phyloP scores from a whole-genome alignment of 768 basidiomycete genomes.

The Phlegmacium glaucopus region DNA sequence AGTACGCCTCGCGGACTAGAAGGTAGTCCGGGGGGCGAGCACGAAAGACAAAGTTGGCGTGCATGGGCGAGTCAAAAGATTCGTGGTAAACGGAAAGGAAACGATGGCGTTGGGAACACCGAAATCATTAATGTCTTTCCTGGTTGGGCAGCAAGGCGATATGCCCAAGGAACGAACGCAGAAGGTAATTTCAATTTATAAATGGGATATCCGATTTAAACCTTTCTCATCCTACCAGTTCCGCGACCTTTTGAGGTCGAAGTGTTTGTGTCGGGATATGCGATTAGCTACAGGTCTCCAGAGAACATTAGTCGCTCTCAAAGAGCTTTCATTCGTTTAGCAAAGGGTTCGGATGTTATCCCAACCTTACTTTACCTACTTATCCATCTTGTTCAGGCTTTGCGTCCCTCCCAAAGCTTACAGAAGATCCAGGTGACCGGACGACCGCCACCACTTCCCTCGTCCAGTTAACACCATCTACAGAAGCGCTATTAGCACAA shows the following conservation, averaged over 20 bases:
- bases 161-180: constrained; percentile 20
- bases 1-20: not conserved
- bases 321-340: constrained; percentile 69
- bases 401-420: constrained; percentile 67
- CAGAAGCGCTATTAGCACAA: constrained; percentile 45
- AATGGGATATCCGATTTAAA: not conserved
- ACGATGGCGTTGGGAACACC: constrained; percentile 10
- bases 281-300: constrained; percentile 53
- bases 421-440: constrained; percentile 26
- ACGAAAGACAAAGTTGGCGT: constrained; percentile 45
- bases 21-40: not conserved
- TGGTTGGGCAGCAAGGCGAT: constrained; percentile 71
- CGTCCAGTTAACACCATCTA: constrained; percentile 33
- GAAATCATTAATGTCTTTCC: constrained; percentile 49
- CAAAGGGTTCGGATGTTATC: constrained; percentile 52
- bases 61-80: constrained; percentile 66
- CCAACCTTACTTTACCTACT: not conserved
- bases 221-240: constrained; percentile 3
- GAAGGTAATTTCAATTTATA: constrained; percentile 3
- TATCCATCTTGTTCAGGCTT: constrained; percentile 46
- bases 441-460: constrained; percentile 25
- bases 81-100: constrained; percentile 20
- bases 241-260: constrained; percentile 62
- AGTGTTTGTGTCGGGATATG: constrained; percentile 76
- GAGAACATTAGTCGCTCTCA: constrained; percentile 71